Conservation (phyloP, 768 basidiomycete genomes). For the Galerina sulciceps region DNA sequence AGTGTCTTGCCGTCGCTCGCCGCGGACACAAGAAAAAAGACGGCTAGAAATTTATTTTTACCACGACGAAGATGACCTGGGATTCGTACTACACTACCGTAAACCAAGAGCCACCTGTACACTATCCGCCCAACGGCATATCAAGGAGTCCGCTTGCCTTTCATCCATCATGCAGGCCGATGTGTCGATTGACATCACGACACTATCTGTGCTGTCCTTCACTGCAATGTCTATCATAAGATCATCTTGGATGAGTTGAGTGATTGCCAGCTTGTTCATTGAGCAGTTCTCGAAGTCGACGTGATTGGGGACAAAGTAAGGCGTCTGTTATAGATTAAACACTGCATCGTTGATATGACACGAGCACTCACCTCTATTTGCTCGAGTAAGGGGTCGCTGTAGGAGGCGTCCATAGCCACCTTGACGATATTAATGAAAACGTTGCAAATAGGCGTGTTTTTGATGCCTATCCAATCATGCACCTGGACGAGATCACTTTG, state of each 20-base stretch:
- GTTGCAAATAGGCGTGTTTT: constrained; percentile 40
- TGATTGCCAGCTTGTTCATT: constrained; percentile 22
- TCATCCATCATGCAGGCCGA: constrained; percentile 27
- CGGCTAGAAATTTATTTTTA: too few species aligned
- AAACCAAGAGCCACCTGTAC: constrained; percentile 20
- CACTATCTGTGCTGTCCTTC: constrained; percentile 22
- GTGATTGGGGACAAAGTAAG: constrained; percentile 36
- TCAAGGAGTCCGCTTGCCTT: constrained; percentile 24
- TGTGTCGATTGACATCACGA: constrained; percentile 37
- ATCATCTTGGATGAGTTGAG: constrained; percentile 31
- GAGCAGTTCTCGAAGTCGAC: constrained; percentile 17
- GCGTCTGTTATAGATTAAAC: constrained; percentile 25
- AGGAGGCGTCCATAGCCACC: constrained; percentile 28
- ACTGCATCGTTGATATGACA: too few species aligned
- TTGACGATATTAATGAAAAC: constrained; percentile 49
- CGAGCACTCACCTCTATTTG: constrained; percentile 35
- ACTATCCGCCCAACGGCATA: constrained; percentile 24
- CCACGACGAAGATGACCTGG: too few species aligned
- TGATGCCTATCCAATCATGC: constrained; percentile 38
- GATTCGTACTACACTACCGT: not conserved
- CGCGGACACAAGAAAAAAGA: constrained; percentile 42
- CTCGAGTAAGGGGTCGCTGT: constrained; percentile 25
- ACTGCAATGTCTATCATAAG: constrained; percentile 34
- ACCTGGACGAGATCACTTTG: constrained; percentile 42
- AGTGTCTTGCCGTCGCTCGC: constrained; percentile 83